phyloP scores from a whole-genome alignment of 305 asterid genomes.

The Petunia hybrid region DNA sequence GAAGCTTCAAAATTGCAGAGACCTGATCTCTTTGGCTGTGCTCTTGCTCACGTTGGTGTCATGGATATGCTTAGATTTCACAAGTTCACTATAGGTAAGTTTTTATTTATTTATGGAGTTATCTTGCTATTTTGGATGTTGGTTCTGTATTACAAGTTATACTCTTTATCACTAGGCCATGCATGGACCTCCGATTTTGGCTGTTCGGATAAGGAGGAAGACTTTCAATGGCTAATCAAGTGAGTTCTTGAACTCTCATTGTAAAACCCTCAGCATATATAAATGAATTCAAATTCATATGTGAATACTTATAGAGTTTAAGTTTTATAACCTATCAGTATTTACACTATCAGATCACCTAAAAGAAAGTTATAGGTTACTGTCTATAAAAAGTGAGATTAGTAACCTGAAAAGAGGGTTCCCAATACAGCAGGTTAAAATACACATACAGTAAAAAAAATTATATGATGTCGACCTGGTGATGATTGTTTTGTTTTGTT shows the following conservation, averaged over 20 bases:
- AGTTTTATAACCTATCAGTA: too few species aligned
- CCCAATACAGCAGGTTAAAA: too few species aligned
- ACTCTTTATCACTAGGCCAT: conserved; percentile 60
- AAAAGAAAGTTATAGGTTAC: too few species aligned
- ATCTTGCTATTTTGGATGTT: background rate
- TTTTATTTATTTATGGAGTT: background rate
- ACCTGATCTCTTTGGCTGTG: conserved; percentile 94
- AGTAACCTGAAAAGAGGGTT: too few species aligned
- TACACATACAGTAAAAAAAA: too few species aligned
- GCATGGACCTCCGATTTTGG: conserved; percentile 95
- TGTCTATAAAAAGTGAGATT: too few species aligned
- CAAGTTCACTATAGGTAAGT: conserved; percentile 86
- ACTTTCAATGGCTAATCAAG: conserved; percentile 82
- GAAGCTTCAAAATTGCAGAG: conserved; percentile 52
- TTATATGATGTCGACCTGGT: too few species aligned
- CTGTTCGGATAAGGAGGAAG: conserved; percentile 86
- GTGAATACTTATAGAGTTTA: too few species aligned
- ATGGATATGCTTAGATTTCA: conserved; percentile 95
- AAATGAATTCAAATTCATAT: too few species aligned
- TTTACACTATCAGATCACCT: too few species aligned
- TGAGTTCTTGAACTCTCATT: conserved; percentile 44
- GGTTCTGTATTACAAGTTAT: background rate
- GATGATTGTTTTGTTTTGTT: too few species aligned
- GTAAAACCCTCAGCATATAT: background rate
- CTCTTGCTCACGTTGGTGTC: conserved; percentile 94